These are phyloP conservation scores for Crassisporium funariophilum DNA, from an alignment of 768 basidiomycete genomes.

Conservation along the genomic window DNA sequence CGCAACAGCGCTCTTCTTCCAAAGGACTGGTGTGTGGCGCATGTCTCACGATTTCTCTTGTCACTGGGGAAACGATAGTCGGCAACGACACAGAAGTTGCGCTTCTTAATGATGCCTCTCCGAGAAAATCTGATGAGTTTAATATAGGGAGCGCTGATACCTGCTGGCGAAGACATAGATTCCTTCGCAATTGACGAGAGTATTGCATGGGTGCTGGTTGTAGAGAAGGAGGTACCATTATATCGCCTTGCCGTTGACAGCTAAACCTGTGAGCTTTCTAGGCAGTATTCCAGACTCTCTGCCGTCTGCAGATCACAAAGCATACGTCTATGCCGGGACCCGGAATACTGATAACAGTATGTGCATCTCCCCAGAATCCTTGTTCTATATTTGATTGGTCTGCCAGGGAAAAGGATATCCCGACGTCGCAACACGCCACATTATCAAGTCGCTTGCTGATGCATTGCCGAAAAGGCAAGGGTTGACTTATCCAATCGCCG, in stretches of 20 bases:
- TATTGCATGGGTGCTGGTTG: constrained; percentile 77
- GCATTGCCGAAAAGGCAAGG: constrained; percentile 61
- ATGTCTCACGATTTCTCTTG: constrained; percentile 58
- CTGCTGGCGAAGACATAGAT: constrained; percentile 70
- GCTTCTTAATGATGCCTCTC: background rate
- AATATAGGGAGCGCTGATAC: constrained; percentile 73
- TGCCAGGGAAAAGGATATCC: constrained; percentile 97
- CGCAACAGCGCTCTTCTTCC: constrained; percentile 88
- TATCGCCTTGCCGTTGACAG: background rate
- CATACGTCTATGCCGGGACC: constrained; percentile 53
- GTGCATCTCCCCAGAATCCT: constrained; percentile 3
- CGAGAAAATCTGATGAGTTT: constrained; percentile 1
- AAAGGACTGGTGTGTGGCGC: constrained; percentile 86
- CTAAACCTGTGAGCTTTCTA: constrained; percentile 30
- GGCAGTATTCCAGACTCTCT: constrained; percentile 95
- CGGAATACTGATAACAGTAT: constrained; percentile 81
- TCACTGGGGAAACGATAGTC: constrained; percentile 51
- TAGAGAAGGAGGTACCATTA: constrained; percentile 85
- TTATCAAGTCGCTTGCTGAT: constrained; percentile 73
- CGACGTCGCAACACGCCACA: constrained; percentile 86
- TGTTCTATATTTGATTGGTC: background rate
- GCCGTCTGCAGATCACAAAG: constrained; percentile 53
- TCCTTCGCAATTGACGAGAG: constrained; percentile 56
- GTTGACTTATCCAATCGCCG: background rate
- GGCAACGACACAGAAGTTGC: constrained; percentile 62